These are phyloP conservation scores for Aspergillus pseudonomiae DNA, from an alignment of 2,329 filamentous ascomycete species.

Conservation along the genomic window DNA sequence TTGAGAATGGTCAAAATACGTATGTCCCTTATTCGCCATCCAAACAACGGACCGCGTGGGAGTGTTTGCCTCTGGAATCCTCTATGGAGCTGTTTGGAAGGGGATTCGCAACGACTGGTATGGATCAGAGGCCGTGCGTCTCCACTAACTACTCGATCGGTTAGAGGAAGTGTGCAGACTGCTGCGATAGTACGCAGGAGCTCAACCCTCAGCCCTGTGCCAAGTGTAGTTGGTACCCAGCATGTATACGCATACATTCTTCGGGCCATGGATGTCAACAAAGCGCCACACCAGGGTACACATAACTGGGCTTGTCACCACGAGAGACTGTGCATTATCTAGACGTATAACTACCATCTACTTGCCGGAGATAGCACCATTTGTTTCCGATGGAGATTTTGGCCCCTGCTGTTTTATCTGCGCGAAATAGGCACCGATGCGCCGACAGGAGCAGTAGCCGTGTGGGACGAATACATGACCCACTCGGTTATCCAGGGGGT, in stretches of 20 bases:
- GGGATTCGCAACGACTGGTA: not conserved
- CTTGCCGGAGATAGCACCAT: not conserved
- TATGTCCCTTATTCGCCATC: not conserved
- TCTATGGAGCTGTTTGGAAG: not conserved
- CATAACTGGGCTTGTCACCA: not conserved
- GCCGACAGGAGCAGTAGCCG: not conserved
- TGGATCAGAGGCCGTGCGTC: not conserved
- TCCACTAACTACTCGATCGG: not conserved
- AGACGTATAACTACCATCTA: not conserved
- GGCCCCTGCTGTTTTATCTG: not conserved
- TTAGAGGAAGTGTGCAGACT: not conserved
- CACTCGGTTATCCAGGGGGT: conserved; percentile 2
- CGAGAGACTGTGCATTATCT: not conserved
- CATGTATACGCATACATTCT: not conserved
- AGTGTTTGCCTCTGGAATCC: conserved; percentile 1
- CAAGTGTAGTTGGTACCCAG: not conserved
- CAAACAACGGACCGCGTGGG: not conserved
- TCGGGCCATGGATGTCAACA: not conserved
- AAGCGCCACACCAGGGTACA: not conserved
- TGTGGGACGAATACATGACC: not conserved
- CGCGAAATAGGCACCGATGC: not conserved
- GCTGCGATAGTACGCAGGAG: not conserved
- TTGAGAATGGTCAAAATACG: not conserved
- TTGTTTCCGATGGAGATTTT: not conserved
- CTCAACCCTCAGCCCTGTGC: not conserved